Conservation (phyloP, 148 eudicot species). For the Rhododendron ferrugineum region DNA sequence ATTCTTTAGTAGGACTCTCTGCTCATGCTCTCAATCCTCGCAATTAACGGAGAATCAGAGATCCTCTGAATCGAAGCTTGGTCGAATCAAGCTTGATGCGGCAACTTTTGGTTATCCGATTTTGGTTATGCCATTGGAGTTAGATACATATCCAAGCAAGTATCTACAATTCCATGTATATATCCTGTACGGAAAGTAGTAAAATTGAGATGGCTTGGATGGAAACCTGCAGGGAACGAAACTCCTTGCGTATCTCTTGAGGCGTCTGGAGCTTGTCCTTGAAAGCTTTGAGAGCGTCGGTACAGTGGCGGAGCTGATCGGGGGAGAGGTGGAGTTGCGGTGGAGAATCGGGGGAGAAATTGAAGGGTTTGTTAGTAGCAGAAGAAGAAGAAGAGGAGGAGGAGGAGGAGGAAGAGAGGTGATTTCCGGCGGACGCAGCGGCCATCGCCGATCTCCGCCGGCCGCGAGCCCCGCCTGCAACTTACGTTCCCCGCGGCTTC, state of each 20-base stretch:
- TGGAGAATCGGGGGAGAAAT: slow-evolving; percentile 29
- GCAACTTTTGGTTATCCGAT: too few species aligned
- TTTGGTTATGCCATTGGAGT: too few species aligned
- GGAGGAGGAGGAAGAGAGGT: background rate
- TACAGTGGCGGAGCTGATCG: slow-evolving; percentile 51
- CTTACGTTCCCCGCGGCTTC: slow-evolving; percentile 2
- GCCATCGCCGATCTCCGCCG: slow-evolving; percentile 54
- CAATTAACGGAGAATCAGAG: too few species aligned
- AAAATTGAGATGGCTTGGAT: background rate
- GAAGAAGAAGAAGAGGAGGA: slow-evolving; percentile 26
- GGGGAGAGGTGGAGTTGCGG: slow-evolving; percentile 33
- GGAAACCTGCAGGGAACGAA: slow-evolving; percentile 53
- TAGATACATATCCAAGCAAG: too few species aligned
- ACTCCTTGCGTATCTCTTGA: slow-evolving; percentile 42
- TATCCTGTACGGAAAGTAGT: too few species aligned
- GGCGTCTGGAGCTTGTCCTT: slow-evolving; percentile 36
- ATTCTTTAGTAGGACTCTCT: too few species aligned
- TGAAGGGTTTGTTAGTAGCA: slow-evolving; percentile 11
- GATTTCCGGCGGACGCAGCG: slow-evolving; percentile 15
- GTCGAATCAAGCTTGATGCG: too few species aligned
- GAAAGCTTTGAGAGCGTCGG: slow-evolving; percentile 47
- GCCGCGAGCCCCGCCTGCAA: slow-evolving; percentile 21
- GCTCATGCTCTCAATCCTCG: too few species aligned
- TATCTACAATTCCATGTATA: too few species aligned
- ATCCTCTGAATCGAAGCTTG: too few species aligned